A percentile compares a stretch with the other conserved stretches of the same genome.
phyloP scores from a whole-genome alignment of 306 rosid genomes.

The Sicyos baderoa region DNA sequence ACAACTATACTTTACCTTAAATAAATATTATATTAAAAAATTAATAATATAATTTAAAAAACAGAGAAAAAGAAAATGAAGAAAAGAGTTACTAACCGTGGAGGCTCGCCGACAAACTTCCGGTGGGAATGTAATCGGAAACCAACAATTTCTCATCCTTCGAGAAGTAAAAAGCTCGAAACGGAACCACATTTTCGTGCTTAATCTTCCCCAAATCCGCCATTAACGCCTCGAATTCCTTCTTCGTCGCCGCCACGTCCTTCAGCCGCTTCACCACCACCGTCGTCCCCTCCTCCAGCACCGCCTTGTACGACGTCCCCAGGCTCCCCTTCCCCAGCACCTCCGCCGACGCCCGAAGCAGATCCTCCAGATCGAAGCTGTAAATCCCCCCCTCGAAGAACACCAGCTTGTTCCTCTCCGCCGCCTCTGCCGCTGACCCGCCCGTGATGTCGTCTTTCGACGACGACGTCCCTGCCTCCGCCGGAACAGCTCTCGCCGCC shows the following conservation, averaged over 20 bases:
- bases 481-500: slow-evolving; percentile 23
- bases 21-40: no score
- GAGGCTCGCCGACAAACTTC: slow-evolving; percentile 83
- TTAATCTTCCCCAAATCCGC: slow-evolving; percentile 63
- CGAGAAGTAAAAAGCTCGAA: slow-evolving; percentile 80
- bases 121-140: slow-evolving; percentile 67
- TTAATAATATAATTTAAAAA: no score
- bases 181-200: slow-evolving; percentile 84
- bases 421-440: slow-evolving; percentile 54
- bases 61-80: no score
- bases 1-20: no score
- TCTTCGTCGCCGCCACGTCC: slow-evolving; percentile 68
- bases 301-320: slow-evolving; percentile 95
- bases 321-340: slow-evolving; percentile 93
- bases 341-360: slow-evolving; percentile 92
- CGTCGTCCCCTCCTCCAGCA: slow-evolving; percentile 86
- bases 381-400: slow-evolving; percentile 77
- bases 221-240: slow-evolving; percentile 73
- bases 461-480: slow-evolving; percentile 84
- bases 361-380: slow-evolving; percentile 85
- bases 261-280: slow-evolving; percentile 89
- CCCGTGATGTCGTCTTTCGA: slow-evolving; percentile 92
- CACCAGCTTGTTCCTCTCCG: slow-evolving; percentile 80
- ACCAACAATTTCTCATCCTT: slow-evolving; percentile 94
- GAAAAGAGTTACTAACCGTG: no score